Conservation (phyloP, 2,329 filamentous ascomycete genomes). For the Parastagonospora nodorum region DNA sequence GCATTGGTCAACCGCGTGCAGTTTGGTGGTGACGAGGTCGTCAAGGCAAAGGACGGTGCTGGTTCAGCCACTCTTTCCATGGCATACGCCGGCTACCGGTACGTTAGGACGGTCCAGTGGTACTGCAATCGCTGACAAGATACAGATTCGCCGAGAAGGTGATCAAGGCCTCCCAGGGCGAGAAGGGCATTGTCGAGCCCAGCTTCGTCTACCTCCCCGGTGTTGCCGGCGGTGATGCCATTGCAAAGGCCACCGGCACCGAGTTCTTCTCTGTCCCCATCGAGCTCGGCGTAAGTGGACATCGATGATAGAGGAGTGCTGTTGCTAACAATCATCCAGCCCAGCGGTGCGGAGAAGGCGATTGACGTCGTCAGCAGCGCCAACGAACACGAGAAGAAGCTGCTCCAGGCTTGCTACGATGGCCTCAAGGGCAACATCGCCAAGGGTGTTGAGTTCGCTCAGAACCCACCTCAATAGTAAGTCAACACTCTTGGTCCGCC, state of each 20-base stretch:
- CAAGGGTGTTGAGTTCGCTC: conserved; percentile 89
- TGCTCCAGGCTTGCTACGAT: conserved; percentile 75
- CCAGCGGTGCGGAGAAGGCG: conserved; percentile 83
- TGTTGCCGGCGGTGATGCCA: conserved; percentile 82
- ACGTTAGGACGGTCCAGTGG: conserved; percentile 33
- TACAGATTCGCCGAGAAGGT: conserved; percentile 89
- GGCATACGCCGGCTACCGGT: conserved; percentile 95
- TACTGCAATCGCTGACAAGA: conserved; percentile 10
- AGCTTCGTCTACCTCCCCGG: conserved; percentile 95
- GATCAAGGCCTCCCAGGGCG: conserved; percentile 83
- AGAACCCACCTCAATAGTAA: conserved; percentile 70
- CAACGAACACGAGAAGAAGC: conserved; percentile 85
- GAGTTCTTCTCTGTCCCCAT: conserved; percentile 98
- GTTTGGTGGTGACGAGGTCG: conserved; percentile 96
- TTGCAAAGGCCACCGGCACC: conserved; percentile 78
- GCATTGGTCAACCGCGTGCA: conserved; percentile 92
- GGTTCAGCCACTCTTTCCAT: conserved; percentile 92
- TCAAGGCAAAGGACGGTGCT: conserved; percentile 90
- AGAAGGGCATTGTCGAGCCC: conserved; percentile 92
- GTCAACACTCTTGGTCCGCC: background rate
- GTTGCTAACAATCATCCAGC: conserved; percentile 53
- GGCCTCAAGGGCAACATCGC: conserved; percentile 91
- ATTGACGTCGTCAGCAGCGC: conserved; percentile 76
- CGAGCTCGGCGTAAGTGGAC: conserved; percentile 82
- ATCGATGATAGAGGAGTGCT: background rate